These are phyloP conservation scores for Yarrowia hollandica DNA, from an alignment of 805 yeast species.

Conservation along the genomic window DNA sequence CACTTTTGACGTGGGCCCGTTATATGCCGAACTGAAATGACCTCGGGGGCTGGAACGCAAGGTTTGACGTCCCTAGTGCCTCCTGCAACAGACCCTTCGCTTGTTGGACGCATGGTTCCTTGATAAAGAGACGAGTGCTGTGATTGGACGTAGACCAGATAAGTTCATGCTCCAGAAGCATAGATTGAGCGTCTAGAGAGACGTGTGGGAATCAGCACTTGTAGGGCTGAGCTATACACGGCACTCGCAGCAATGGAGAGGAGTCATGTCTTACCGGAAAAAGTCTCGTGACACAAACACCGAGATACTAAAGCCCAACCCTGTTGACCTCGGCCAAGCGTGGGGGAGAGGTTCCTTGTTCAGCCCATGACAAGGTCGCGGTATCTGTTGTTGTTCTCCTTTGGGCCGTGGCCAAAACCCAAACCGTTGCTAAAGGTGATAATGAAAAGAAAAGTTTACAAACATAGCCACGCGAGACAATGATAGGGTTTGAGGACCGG, in stretches of 20 bases:
- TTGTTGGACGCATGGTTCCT: conserved; percentile 14
- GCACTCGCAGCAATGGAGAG: too few species aligned
- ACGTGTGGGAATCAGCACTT: too few species aligned
- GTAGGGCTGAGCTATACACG: too few species aligned
- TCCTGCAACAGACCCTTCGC: conserved; percentile 1
- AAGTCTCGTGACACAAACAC: too few species aligned
- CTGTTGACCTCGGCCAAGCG: conserved; percentile 26
- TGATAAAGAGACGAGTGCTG: not conserved
- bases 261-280: too few species aligned
- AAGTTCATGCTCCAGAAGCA: conserved; percentile 1
- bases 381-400: conserved; percentile 3
- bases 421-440: not conserved
- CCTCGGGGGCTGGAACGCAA: not conserved
- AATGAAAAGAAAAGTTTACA: not conserved
- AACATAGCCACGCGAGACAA: conserved; percentile 1
- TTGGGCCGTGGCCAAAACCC: conserved; percentile 1
- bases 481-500: not conserved
- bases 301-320: conserved; percentile 11
- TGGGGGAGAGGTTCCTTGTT: conserved; percentile 4
- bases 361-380: not conserved
- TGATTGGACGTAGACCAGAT: not conserved
- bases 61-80: not conserved
- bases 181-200: not conserved
- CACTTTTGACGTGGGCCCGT: too few species aligned
- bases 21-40: not conserved